Percentiles rank a stretch among this genome's conserved stretches.
These are phyloP conservation scores for Vanrija pseudolonga DNA, from an alignment of 1,284 basidiomycete species.

Conservation along the genomic window DNA sequence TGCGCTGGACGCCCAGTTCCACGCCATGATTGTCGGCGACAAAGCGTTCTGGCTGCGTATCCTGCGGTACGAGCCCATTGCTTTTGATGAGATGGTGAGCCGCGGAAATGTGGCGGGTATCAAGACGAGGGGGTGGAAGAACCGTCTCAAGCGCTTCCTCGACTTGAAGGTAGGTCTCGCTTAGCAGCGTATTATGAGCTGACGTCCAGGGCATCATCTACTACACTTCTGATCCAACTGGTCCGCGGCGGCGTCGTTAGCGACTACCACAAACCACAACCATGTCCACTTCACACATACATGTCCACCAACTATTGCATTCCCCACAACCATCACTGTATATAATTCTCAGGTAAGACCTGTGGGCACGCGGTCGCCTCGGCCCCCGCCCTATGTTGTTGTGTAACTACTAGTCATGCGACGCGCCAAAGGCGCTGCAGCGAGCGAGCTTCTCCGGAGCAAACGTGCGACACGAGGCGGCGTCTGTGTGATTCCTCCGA, in stretches of 20 bases:
- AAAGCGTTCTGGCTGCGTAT: slow-evolving; percentile 33
- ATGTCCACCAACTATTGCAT: not conserved
- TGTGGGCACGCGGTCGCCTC: not conserved
- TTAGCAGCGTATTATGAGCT: not conserved
- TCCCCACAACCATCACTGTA: not conserved
- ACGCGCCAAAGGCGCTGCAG: too few species aligned
- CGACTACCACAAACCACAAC: not conserved
- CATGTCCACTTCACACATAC: not conserved
- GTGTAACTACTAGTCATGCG: too few species aligned
- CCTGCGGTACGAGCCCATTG: slow-evolving; percentile 46
- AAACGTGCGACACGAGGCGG: too few species aligned
- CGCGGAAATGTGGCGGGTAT: slow-evolving; percentile 32
- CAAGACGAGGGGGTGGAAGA: slow-evolving; percentile 35
- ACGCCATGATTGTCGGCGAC: slow-evolving; percentile 31
- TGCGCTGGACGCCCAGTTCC: slow-evolving; percentile 24
- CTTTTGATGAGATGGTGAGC: slow-evolving; percentile 42
- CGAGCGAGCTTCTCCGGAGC: too few species aligned
- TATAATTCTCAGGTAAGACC: not conserved
- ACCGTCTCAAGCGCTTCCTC: slow-evolving; percentile 35
- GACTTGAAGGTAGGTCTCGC: slow-evolving; percentile 38
- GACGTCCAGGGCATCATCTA: slow-evolving; percentile 37
- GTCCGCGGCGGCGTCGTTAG: slow-evolving; percentile 28
- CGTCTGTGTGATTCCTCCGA: too few species aligned
- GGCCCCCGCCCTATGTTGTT: too few species aligned
- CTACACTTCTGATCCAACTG: slow-evolving; percentile 40